phyloP scores from a whole-genome alignment of 805 yeast genomes.

The Starmerella vaccinii region DNA sequence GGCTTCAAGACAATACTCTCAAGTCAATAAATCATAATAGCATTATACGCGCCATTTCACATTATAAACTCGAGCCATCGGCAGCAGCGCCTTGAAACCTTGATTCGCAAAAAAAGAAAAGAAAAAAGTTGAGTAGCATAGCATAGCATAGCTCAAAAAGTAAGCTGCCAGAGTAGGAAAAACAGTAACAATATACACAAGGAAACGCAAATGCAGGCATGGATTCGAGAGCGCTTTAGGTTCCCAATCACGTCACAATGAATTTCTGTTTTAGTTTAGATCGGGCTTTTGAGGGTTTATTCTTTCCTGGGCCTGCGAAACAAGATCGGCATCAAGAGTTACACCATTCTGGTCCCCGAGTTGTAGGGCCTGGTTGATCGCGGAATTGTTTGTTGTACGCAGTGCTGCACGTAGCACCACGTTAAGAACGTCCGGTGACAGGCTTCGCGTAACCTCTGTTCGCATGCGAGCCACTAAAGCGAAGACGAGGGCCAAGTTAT shows the following conservation, averaged over 20 bases:
- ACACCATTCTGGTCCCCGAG: not conserved
- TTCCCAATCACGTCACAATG: too few species aligned
- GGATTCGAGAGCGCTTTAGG: too few species aligned
- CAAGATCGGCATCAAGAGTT: not conserved
- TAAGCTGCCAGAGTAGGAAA: too few species aligned
- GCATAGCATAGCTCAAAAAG: not conserved
- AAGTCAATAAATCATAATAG: too few species aligned
- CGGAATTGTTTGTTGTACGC: not conserved
- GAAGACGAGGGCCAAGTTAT: slow-evolving; percentile 7
- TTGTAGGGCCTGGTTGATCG: not conserved
- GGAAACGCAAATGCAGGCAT: too few species aligned
- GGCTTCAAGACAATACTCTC: too few species aligned
- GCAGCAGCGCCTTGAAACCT: not conserved
- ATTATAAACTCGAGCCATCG: too few species aligned
- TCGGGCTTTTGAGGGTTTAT: not conserved
- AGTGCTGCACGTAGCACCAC: not conserved
- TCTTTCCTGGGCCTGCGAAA: not conserved
- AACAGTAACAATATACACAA: too few species aligned
- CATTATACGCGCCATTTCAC: too few species aligned
- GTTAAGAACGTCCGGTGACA: not conserved
- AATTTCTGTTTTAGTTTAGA: too few species aligned
- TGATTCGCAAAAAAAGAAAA: not conserved
- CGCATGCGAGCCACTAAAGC: slow-evolving; percentile 12
- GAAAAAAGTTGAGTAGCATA: too few species aligned
- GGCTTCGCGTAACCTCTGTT: not conserved